phyloP scores from a whole-genome alignment of 2,329 filamentous ascomycete genomes.

The Macrophomina pseudophaseolina region DNA sequence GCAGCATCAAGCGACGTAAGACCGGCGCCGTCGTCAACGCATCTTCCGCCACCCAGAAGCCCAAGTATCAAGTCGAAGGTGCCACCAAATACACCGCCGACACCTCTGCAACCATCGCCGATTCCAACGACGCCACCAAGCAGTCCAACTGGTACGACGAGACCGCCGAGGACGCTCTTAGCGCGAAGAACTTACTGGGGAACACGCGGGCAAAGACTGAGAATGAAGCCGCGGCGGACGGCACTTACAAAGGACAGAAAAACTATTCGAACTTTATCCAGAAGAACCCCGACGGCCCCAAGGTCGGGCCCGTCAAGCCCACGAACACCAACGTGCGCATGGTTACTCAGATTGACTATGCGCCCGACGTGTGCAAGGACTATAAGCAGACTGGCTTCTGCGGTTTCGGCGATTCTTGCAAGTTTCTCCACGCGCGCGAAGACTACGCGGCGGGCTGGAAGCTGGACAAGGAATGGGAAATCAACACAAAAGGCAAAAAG shows the following conservation, averaged over 20 bases:
- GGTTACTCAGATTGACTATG: conserved; percentile 87
- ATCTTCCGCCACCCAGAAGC: conserved; percentile 61
- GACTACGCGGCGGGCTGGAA: conserved; percentile 94
- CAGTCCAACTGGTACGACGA: conserved; percentile 89
- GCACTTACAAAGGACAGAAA: conserved; percentile 77
- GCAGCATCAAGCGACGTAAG: conserved; percentile 77
- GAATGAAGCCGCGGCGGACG: conserved; percentile 47
- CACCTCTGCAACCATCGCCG: conserved; percentile 65
- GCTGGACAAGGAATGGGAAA: conserved; percentile 92
- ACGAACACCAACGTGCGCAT: conserved; percentile 82
- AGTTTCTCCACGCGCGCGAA: conserved; percentile 76
- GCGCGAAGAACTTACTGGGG: conserved; percentile 63
- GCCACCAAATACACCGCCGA: conserved; percentile 66
- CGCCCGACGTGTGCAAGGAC: conserved; percentile 94
- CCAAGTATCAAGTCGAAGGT: conserved; percentile 44
- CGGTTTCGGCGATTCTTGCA: conserved; percentile 80
- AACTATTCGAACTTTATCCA: conserved; percentile 69
- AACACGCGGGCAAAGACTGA: conserved; percentile 52
- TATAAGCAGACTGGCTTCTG: conserved; percentile 74
- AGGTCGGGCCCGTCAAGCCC: conserved; percentile 85
- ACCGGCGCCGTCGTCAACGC: conserved; percentile 71
- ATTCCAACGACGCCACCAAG: conserved; percentile 87
- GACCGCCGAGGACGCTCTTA: conserved; percentile 56
- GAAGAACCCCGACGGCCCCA: conserved; percentile 77
- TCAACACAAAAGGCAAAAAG: conserved; percentile 68